Evolutionary conservation across 768 basidiomycete genomes (phyloP).

Genomic region (Saitozyma podzolica): DNA sequence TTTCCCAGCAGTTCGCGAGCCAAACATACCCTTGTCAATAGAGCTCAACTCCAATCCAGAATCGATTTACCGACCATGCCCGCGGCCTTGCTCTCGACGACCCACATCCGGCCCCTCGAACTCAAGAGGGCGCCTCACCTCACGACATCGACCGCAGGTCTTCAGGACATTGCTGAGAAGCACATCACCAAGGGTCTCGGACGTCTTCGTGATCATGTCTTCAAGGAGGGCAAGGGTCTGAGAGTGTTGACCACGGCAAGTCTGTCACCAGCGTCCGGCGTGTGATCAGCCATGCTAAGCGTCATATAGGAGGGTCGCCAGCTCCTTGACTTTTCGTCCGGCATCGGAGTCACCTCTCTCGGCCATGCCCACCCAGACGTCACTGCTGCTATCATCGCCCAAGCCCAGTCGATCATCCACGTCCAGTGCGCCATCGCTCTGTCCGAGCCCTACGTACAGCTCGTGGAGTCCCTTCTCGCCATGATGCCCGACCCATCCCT

Average conservation of each 20-base stretch:
- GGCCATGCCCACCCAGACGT: slow-evolving; percentile 57
- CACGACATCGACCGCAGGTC: slow-evolving; percentile 30
- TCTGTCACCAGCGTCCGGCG: neutral
- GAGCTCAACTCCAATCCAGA: too few species aligned
- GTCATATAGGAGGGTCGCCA: slow-evolving; percentile 60
- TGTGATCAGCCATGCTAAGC: slow-evolving; percentile 56
- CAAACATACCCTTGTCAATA: too few species aligned
- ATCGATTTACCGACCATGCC: slow-evolving; percentile 16
- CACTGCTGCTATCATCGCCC: slow-evolving; percentile 42
- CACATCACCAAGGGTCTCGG: slow-evolving; percentile 53
- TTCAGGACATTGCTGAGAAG: slow-evolving; percentile 38
- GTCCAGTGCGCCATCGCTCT: slow-evolving; percentile 71
- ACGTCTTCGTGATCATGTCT: slow-evolving; percentile 49
- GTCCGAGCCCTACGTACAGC: slow-evolving; percentile 78
- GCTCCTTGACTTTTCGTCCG: slow-evolving; percentile 81
- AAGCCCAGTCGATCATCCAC: slow-evolving; percentile 48
- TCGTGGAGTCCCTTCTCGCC: slow-evolving; percentile 79
- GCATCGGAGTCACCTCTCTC: slow-evolving; percentile 75
- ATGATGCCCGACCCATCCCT: slow-evolving; percentile 87
- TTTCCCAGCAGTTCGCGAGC: too few species aligned
- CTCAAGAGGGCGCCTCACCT: slow-evolving; percentile 17
- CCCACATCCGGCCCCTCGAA: slow-evolving; percentile 23
- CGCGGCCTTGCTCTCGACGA: neutral
- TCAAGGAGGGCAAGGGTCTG: slow-evolving; percentile 59
- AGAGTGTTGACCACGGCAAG: slow-evolving; percentile 58